phyloP scores from a whole-genome alignment of 768 basidiomycete genomes.

The Trametopsis cervina region DNA sequence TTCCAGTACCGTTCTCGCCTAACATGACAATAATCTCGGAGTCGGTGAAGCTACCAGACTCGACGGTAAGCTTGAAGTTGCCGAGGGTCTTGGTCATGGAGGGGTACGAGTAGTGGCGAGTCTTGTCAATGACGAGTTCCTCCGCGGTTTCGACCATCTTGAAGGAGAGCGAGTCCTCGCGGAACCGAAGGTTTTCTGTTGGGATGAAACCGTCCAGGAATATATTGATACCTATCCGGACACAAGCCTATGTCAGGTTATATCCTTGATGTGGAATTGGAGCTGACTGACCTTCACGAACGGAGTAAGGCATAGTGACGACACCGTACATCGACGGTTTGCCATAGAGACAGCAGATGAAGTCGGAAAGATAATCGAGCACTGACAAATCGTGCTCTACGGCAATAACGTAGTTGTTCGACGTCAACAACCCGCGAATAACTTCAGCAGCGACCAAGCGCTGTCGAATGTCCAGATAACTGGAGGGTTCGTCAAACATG shows the following conservation, averaged over 20 bases:
- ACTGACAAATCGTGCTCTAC: constrained; percentile 99
- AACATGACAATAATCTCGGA: constrained; percentile 99
- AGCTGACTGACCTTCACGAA: constrained; percentile 74
- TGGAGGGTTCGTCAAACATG: constrained; percentile 99
- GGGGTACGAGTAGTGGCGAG: constrained; percentile 87
- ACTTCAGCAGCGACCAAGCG: constrained; percentile 92
- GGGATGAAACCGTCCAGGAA: constrained; percentile 99
- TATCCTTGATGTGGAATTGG: not conserved
- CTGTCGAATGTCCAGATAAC: constrained; percentile 95
- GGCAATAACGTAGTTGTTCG: constrained; percentile 89
- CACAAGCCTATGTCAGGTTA: not conserved
- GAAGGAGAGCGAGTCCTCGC: constrained; percentile 91
- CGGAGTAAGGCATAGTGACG: constrained; percentile 97
- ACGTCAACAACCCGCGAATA: constrained; percentile 78
- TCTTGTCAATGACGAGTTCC: constrained; percentile 80
- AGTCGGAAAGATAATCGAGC: constrained; percentile 97
- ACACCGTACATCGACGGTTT: constrained; percentile 98
- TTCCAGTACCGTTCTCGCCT: constrained; percentile 98
- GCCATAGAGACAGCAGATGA: constrained; percentile 95
- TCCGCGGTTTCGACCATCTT: constrained; percentile 98
- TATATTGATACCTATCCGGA: constrained; percentile 86
- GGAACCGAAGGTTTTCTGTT: constrained; percentile 96
- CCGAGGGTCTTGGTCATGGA: constrained; percentile 97
- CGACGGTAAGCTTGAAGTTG: constrained; percentile 89
- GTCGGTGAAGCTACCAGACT: constrained; percentile 90